phyloP scores from a whole-genome alignment of 1,284 basidiomycete genomes.

The Ustilago shanxiensis region DNA sequence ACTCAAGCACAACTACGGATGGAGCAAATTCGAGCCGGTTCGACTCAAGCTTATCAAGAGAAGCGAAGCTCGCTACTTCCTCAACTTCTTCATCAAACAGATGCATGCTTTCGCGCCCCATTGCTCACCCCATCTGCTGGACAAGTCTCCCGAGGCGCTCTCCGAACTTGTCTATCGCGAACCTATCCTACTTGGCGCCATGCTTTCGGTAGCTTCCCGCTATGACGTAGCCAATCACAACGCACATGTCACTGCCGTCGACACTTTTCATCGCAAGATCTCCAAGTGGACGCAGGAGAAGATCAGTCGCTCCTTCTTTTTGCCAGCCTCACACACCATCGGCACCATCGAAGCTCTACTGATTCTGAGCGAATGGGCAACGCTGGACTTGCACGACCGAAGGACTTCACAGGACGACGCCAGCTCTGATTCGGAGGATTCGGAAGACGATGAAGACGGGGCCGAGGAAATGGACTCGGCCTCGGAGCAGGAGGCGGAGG shows the following conservation, averaged over 20 bases:
- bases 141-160: slow-evolving; percentile 49
- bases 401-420: slow-evolving; percentile 37
- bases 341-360: slow-evolving; percentile 57
- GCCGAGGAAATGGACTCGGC: slow-evolving; percentile 18
- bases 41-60: slow-evolving; percentile 55
- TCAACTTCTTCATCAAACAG: slow-evolving; percentile 54
- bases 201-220: slow-evolving; percentile 57
- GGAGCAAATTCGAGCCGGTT: slow-evolving; percentile 57
- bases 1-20: slow-evolving; percentile 51
- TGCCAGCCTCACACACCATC: slow-evolving; percentile 52
- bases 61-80: slow-evolving; percentile 49
- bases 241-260: slow-evolving; percentile 43
- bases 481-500: slow-evolving; percentile 17
- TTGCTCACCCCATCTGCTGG: slow-evolving; percentile 49
- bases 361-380: slow-evolving; percentile 58
- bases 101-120: slow-evolving; percentile 58
- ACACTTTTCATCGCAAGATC: slow-evolving; percentile 53
- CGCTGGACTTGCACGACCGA: slow-evolving; percentile 52
- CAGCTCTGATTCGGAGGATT: slow-evolving; percentile 45
- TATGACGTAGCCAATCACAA: slow-evolving; percentile 53
- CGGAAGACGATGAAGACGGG: slow-evolving; percentile 25
- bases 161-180: slow-evolving; percentile 55
- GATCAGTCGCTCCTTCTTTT: slow-evolving; percentile 53
- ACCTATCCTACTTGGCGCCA: slow-evolving; percentile 53
- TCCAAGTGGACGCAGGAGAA: slow-evolving; percentile 58